Evolutionary conservation across 106 monocot genomes (phyloP).

Genomic region (Phalaenopsis equestris): DNA sequence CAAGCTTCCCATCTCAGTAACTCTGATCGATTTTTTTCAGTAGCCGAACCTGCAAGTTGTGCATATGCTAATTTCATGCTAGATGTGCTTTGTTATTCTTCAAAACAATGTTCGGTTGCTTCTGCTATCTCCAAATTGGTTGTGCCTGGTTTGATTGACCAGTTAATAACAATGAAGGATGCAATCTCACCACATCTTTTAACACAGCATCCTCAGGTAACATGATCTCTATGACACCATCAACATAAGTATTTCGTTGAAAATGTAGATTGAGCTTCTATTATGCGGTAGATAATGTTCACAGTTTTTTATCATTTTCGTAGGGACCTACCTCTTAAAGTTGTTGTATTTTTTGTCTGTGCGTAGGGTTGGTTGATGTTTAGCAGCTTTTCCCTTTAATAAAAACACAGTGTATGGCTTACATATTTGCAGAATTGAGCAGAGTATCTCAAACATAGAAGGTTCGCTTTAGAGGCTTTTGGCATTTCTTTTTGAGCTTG

Average conservation of each 20-base stretch:
- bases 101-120: slow-evolving; percentile 56
- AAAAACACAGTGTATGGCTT: neutral
- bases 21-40: slow-evolving; percentile 34
- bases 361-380: neutral
- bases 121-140: slow-evolving; percentile 61
- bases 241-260: neutral
- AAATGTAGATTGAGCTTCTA: neutral
- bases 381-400: neutral
- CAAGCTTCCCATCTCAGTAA: neutral
- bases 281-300: neutral
- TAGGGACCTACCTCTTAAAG: neutral
- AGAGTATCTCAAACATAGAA: neutral
- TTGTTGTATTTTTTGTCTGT: neutral
- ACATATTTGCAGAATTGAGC: neutral
- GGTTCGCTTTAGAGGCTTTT: neutral
- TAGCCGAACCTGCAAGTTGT: slow-evolving; percentile 35
- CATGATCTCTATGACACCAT: neutral
- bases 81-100: slow-evolving; percentile 80
- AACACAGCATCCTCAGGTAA: slow-evolving; percentile 55
- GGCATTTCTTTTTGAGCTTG: neutral
- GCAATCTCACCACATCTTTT: slow-evolving; percentile 24
- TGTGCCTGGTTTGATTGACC: slow-evolving; percentile 72
- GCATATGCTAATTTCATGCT: slow-evolving; percentile 44
- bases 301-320: neutral
- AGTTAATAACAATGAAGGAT: slow-evolving; percentile 44